phyloP scores from a whole-genome alignment of 179 eudicot genomes.

The Silene coronaria region DNA sequence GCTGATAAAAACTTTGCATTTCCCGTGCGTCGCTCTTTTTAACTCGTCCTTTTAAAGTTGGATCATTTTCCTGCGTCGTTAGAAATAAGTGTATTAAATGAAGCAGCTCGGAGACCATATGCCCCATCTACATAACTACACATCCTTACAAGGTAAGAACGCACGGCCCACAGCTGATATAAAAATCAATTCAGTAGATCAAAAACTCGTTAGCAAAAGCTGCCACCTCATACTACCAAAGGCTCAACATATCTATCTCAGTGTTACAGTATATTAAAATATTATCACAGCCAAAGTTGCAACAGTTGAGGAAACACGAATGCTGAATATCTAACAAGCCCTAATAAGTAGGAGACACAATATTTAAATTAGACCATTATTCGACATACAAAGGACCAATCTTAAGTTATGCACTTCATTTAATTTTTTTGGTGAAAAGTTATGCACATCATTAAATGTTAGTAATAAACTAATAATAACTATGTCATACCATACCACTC shows the following conservation, averaged over 20 bases:
- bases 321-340: neutral
- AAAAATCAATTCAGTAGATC: neutral
- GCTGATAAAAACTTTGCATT: constrained; percentile 99
- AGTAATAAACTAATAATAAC: too few species aligned
- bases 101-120: neutral
- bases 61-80: constrained; percentile 81
- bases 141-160: neutral
- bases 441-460: neutral
- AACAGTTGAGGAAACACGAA: neutral
- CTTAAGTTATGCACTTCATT: too few species aligned
- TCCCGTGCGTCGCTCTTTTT: constrained; percentile 96
- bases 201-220: neutral
- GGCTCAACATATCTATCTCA: neutral
- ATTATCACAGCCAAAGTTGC: too few species aligned
- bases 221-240: neutral
- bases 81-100: neutral
- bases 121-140: neutral
- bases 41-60: constrained; percentile 85
- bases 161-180: neutral
- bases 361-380: too few species aligned
- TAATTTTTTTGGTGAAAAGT: too few species aligned
- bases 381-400: too few species aligned
- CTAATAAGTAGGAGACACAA: neutral
- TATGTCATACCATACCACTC: neutral
- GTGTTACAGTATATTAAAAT: too few species aligned